phyloP scores from a whole-genome alignment of 1,139 yeast genomes.

The Arxiozyma bovina region DNA sequence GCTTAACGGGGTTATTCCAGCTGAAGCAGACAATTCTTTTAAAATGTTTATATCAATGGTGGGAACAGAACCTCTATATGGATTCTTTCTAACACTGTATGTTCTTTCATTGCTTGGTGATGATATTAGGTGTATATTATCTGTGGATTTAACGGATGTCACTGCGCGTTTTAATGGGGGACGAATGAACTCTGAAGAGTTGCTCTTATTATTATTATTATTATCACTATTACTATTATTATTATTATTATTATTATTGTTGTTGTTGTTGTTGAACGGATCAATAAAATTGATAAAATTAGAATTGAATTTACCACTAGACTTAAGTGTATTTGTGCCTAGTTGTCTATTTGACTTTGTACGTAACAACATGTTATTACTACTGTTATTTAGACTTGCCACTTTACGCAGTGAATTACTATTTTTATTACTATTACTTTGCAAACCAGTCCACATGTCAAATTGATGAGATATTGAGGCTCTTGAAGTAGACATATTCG shows the following conservation, averaged over 20 bases:
- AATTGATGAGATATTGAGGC: constrained; percentile 26
- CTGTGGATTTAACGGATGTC: background rate
- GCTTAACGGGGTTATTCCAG: background rate
- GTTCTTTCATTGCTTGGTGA: constrained; percentile 2
- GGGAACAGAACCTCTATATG: constrained; percentile 4
- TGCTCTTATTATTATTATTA: background rate
- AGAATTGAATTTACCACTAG: constrained; percentile 20
- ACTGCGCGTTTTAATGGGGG: background rate
- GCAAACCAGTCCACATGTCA: constrained; percentile 25
- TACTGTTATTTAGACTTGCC: background rate
- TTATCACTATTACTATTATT: background rate
- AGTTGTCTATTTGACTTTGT: constrained; percentile 10
- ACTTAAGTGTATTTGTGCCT: constrained; percentile 15
- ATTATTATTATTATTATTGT: background rate
- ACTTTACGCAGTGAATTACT: constrained; percentile 1
- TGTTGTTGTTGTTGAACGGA: constrained; percentile 1
- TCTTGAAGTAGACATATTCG: constrained; percentile 10
- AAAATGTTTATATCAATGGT: constrained; percentile 2
- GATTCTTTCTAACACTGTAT: constrained; percentile 3
- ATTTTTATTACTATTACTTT: constrained; percentile 4
- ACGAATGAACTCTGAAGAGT: background rate
- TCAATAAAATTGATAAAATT: constrained; percentile 20
- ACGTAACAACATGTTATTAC: background rate
- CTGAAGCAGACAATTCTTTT: background rate
- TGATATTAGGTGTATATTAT: background rate